Conservation (phyloP, 2,329 filamentous ascomycete species). For the Sporothrix schenckii region DNA sequence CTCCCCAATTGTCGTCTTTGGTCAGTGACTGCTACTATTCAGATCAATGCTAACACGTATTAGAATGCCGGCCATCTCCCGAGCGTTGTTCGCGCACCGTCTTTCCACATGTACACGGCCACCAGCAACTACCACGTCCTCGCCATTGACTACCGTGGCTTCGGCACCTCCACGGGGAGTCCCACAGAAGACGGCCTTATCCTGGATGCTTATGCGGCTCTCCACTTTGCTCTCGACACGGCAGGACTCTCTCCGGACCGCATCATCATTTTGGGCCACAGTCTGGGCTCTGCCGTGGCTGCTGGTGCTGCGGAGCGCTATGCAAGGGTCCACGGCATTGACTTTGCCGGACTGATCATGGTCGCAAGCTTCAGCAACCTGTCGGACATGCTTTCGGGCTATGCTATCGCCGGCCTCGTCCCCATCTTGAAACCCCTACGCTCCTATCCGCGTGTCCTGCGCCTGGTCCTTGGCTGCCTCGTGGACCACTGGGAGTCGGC, state of each 20-base stretch:
- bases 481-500: slow-evolving; percentile 82
- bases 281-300: slow-evolving; percentile 82
- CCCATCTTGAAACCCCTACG: slow-evolving; percentile 78
- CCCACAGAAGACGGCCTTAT: slow-evolving; percentile 83
- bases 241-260: slow-evolving; percentile 67
- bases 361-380: slow-evolving; percentile 79
- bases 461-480: slow-evolving; percentile 63
- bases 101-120: slow-evolving; percentile 75
- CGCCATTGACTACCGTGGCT: slow-evolving; percentile 90
- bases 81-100: slow-evolving; percentile 73
- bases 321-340: slow-evolving; percentile 55
- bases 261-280: slow-evolving; percentile 84
- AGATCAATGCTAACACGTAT: neutral
- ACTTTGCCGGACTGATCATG: slow-evolving; percentile 79
- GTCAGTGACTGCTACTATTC: no score
- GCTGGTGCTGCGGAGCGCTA: slow-evolving; percentile 74
- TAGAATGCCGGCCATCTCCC: slow-evolving; percentile 85
- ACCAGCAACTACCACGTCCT: slow-evolving; percentile 77
- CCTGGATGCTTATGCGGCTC: slow-evolving; percentile 71
- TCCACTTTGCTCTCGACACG: slow-evolving; percentile 70
- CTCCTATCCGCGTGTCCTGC: slow-evolving; percentile 65
- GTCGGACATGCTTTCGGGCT: slow-evolving; percentile 72
- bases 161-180: slow-evolving; percentile 75
- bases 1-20: neutral
- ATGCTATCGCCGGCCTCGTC: slow-evolving; percentile 75